Percentiles rank a stretch among this genome's conserved stretches.
phyloP scores from a whole-genome alignment of 305 asterid genomes.

The Nicotiana rustica region DNA sequence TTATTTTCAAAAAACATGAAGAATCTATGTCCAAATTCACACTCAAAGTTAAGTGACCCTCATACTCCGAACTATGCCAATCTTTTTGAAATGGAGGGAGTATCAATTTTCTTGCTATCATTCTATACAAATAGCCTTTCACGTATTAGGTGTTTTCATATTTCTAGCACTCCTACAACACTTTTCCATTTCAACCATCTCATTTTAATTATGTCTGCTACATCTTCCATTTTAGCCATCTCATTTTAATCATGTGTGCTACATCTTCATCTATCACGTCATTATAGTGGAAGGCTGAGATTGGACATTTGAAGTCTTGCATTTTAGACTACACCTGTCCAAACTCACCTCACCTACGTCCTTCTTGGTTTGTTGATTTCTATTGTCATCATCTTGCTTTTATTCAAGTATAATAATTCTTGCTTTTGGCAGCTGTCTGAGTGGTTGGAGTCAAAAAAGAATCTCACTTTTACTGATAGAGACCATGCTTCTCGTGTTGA shows the following conservation, averaged over 20 bases:
- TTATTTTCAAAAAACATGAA: too few relatives aligned
- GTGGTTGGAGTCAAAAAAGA: conserved; percentile 67
- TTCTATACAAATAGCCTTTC: neutral
- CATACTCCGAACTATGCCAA: too few relatives aligned
- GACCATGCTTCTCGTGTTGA: conserved; percentile 68
- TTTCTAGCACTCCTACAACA: neutral
- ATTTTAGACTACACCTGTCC: neutral
- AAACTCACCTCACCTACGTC: neutral
- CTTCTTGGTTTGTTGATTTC: neutral
- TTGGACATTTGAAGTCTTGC: conserved; percentile 22
- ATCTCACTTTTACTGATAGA: conserved; percentile 55
- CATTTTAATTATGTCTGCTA: neutral
- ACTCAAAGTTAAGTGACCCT: too few relatives aligned
- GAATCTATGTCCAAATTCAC: too few relatives aligned
- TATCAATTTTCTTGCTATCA: neutral
- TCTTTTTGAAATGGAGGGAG: too few relatives aligned
- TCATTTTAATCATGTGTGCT: neutral
- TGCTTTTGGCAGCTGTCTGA: conserved; percentile 54
- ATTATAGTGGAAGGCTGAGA: conserved; percentile 18
- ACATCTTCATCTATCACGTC: conserved; percentile 21
- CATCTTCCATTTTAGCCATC: neutral
- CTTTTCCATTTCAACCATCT: neutral
- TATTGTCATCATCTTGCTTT: conserved; percentile 9
- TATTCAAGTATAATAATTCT: conserved; percentile 2
- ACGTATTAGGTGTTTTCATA: neutral